Conservation (phyloP, 306 rosid genomes). For the Pterocarpus santalinus region DNA sequence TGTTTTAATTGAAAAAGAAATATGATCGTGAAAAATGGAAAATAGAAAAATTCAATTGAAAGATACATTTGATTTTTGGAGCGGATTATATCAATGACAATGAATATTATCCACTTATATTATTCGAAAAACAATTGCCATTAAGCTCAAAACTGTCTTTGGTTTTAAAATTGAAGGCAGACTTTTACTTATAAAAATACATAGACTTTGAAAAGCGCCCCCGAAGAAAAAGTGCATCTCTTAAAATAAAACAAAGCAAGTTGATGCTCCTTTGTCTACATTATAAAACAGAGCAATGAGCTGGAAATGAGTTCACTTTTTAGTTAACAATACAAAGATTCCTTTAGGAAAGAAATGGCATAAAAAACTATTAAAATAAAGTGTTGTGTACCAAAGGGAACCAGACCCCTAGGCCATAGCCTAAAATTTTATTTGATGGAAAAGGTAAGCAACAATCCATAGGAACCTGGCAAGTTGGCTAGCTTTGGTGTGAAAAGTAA, state of each 20-base stretch:
- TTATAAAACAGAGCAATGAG: constrained; percentile 53
- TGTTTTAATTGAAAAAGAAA: not conserved
- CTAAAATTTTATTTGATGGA: constrained; percentile 35
- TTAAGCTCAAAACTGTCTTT: constrained; percentile 36
- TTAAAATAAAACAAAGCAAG: constrained; percentile 49
- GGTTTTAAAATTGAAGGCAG: constrained; percentile 35
- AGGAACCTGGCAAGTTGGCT: constrained; percentile 60
- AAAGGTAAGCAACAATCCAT: constrained; percentile 56
- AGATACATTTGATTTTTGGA: constrained; percentile 6
- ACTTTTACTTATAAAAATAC: not conserved
- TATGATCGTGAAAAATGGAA: not conserved
- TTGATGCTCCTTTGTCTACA: constrained; percentile 62
- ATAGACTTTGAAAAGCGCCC: constrained; percentile 52
- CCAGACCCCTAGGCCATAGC: constrained; percentile 44
- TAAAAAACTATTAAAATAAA: constrained; percentile 32
- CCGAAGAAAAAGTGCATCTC: constrained; percentile 55
- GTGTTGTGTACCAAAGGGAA: constrained; percentile 50
- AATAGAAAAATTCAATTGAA: not conserved
- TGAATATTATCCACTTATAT: not conserved
- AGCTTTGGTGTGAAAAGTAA: constrained; percentile 56
- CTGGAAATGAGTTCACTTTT: constrained; percentile 58
- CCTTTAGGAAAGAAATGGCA: constrained; percentile 56
- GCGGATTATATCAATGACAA: not conserved
- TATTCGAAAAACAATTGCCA: not conserved
- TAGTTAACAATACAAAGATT: constrained; percentile 55